A percentile compares a stretch with the other conserved stretches of the same genome.
Conservation (phyloP, 2,329 filamentous ascomycete genomes). For the Talaromyces piceae region DNA sequence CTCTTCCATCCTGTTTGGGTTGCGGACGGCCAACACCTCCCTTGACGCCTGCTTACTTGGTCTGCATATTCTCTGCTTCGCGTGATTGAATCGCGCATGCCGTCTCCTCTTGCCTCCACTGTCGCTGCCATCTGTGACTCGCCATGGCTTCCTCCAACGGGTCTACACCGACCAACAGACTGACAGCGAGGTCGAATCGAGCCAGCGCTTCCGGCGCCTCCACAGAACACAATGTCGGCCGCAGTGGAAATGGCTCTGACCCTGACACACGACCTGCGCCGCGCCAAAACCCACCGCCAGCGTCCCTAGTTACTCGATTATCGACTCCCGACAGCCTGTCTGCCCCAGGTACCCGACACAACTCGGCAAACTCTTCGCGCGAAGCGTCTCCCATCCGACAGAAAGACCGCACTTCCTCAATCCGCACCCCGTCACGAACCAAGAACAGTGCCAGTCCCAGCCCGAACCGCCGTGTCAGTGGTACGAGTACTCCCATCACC, state of each 20-base stretch:
- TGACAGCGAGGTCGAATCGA: constrained; percentile 7
- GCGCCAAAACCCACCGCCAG: constrained; percentile 18
- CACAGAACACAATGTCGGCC: constrained; percentile 8
- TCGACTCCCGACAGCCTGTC: constrained; percentile 21
- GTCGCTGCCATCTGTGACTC: constrained; percentile 12
- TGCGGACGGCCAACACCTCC: constrained; percentile 2
- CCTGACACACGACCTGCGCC: constrained; percentile 21
- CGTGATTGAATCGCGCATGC: constrained; percentile 21
- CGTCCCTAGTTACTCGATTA: constrained; percentile 28
- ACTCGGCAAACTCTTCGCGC: constrained; percentile 42
- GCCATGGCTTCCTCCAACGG: constrained; percentile 13
- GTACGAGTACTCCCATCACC: constrained; percentile 30
- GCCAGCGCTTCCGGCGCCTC: constrained; percentile 2
- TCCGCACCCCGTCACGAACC: constrained; percentile 48
- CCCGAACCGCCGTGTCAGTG: constrained; percentile 48
- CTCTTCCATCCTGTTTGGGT: constrained; percentile 1
- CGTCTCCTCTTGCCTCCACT: constrained; percentile 21
- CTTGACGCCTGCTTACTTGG: constrained; percentile 1
- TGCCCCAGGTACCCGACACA: constrained; percentile 32
- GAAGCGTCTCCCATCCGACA: constrained; percentile 41
- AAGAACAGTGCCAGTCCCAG: constrained; percentile 63
- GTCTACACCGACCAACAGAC: constrained; percentile 23
- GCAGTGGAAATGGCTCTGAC: constrained; percentile 23
- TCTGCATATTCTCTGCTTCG: constrained; percentile 2
- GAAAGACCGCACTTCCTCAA: constrained; percentile 20